Base-by-base conservation (phyloP, 2,329 filamentous ascomycete genomes). In the Claviceps purpurea region DNA sequence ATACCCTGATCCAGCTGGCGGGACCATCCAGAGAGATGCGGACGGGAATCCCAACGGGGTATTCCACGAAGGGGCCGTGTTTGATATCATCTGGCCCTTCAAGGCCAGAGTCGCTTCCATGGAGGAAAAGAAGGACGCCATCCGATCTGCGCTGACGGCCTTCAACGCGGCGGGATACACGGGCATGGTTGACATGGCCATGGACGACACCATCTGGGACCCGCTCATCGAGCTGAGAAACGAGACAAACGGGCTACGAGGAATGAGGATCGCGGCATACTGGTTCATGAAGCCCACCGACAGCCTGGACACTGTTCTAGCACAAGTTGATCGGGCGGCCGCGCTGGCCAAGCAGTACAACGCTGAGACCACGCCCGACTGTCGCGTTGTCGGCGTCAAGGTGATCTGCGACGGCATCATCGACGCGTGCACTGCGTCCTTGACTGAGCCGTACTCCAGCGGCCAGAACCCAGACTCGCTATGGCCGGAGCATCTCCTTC, bases 321-420 rank as follows among this genome's bases (percentile, higher is more conserved):
- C 61, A 5, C 75, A 80, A 57, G 72, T 80, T 1, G 68, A 74
- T 22, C 69, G 70, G 3, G 75, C 74, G 0, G 72, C 75, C 41
- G 71, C 73, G 51, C 60, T 78, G 39, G 65, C 65, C 18, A 53
- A 51, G 6, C 51, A 62, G 50, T 68, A 64, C 56, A 69, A 64
- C 55, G 62, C 61, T 8, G 57, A 63, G 11, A 66, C 58, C 0
- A 67, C 65, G 1, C 68, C 68, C 0, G 68, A 69, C 51, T 64
- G 62, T 52, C 74, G 76, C 18, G 62, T 85, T 8, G 74, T 79
- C 0, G 81, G 81, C 4, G 74, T 84, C 62, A 85, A 85, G 60
- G 63, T 84, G 22, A 81, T 85, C 41, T 78, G 76, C 58, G 81
- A 85, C 54, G 81, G 81, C 11, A 78, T 82, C 39, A 71, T 85